Percentiles rank a stretch among this genome's conserved stretches.
phyloP scores from a whole-genome alignment of 2,329 filamentous ascomycete genomes.

The Boeremia exigua region DNA sequence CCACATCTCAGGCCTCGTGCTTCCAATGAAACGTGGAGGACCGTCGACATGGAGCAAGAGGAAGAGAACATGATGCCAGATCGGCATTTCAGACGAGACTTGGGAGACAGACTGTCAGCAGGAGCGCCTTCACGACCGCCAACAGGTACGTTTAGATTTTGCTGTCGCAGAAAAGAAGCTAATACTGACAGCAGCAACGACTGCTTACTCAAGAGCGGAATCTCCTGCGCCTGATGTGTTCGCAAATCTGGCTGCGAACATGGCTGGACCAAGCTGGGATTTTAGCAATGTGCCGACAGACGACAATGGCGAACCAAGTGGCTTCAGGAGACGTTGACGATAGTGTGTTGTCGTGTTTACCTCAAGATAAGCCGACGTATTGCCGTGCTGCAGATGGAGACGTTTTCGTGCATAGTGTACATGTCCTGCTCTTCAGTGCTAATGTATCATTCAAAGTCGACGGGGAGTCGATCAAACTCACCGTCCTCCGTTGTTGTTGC shows the following conservation, averaged over 20 bases:
- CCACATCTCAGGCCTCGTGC: not conserved
- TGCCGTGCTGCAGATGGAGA: not conserved
- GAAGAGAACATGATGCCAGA: not conserved
- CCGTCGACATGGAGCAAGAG: not conserved
- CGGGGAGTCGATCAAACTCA: constrained; percentile 4
- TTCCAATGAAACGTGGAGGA: constrained; percentile 4
- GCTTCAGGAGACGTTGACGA: not conserved
- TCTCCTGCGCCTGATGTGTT: constrained; percentile 1
- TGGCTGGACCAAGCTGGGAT: not conserved
- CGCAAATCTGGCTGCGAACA: not conserved
- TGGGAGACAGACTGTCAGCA: not conserved
- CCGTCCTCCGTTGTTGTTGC: not conserved
- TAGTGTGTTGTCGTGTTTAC: not conserved
- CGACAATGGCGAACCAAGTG: not conserved
- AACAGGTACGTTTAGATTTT: not conserved
- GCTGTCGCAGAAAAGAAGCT: not conserved
- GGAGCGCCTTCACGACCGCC: not conserved
- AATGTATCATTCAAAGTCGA: not conserved
- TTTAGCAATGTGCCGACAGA: not conserved
- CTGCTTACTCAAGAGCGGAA: not conserved
- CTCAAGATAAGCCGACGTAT: not conserved
- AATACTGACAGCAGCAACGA: not conserved
- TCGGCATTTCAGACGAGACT: not conserved
- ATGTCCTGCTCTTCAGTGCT: not conserved
- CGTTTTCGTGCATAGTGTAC: not conserved